Evolutionary conservation across 2,329 filamentous ascomycete genomes (phyloP), one percentile per base, ranked within the genome.

Genomic region (Colletotrichum camelliae): DNA sequence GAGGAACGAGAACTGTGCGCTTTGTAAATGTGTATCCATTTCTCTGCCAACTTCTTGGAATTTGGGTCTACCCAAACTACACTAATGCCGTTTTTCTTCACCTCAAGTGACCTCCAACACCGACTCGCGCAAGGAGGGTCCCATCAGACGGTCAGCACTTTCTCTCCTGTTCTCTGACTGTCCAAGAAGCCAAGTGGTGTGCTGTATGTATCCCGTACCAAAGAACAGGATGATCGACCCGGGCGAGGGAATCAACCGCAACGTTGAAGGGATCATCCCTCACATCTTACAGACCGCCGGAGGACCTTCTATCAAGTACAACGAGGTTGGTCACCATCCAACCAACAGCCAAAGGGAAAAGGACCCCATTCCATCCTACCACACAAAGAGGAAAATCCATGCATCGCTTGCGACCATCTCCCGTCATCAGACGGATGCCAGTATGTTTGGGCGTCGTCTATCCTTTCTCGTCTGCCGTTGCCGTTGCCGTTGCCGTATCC

Each of bases 361-460:
- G n/a, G 43, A 52, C 43, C 43, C 13, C 58, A 31, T n/a, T n/a
- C 58, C 58, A n/a, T 61, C 58, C 18, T 37, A 48, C 39, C 37
- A 21, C 52, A 27, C 43, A 24, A 24, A 21, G n/a, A 18, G 58
- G n/a, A 15, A n/a, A 29, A 18, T 12, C 62, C 62, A 68, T 64
- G 70, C 73, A 60, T 58, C 62, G 57, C 15, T 57, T 68, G 64
- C 73, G 70, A 69, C 64, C 52, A 65, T 73, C 64, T 72, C 73
- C 64, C 73, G 73, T 73, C 73, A 75, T 75, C 73, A 65, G 72
- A 72, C 72, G 72, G 72, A 10, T 60, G 64, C 57, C 52, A 58
- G 58, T 70, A 68, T 52, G 43, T 21, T 73, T 72, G 55, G 29
- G 61, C 52, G 57, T 70, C 55, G 35, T 55, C 29, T 61, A 29